phyloP scores from a whole-genome alignment of 306 rosid species.

The Amphicarpaea edgeworthii region DNA sequence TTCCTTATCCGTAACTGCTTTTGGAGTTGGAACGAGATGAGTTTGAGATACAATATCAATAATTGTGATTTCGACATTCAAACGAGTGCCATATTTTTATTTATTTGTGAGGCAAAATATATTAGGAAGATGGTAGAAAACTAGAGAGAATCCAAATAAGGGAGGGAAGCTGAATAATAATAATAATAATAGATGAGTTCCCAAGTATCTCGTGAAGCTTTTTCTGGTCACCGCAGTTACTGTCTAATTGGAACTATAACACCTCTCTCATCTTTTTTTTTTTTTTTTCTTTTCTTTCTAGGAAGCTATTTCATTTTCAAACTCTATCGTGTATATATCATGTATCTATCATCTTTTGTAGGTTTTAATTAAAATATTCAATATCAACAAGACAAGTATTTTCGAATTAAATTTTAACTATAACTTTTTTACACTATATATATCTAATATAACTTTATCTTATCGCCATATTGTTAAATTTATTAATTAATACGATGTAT shows the following conservation, averaged over 20 bases:
- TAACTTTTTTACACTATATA: too few relatives aligned
- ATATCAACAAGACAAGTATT: not conserved
- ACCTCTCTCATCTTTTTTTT: not conserved
- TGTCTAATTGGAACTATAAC: constrained; percentile 41
- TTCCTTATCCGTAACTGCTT: too few relatives aligned
- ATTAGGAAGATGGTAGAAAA: constrained; percentile 36
- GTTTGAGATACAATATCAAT: constrained; percentile 1
- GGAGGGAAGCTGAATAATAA: constrained; percentile 19
- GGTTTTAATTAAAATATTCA: not conserved
- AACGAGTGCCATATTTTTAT: not conserved
- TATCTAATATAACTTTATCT: too few relatives aligned
- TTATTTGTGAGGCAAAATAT: not conserved
- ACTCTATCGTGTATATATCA: not conserved
- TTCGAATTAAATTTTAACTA: too few relatives aligned
- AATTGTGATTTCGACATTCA: constrained; percentile 11
- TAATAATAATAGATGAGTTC: too few relatives aligned
- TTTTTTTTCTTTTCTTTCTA: constrained; percentile 8
- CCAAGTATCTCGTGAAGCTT: constrained; percentile 62
- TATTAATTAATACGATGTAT: too few relatives aligned
- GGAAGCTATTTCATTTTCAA: constrained; percentile 13
- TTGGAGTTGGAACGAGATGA: not conserved
- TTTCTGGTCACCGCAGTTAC: constrained; percentile 54
- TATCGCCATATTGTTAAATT: too few relatives aligned
- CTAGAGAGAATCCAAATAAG: not conserved
- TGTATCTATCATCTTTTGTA: not conserved